Conservation (phyloP, 345 rosid species). For the Balakata baccata region DNA sequence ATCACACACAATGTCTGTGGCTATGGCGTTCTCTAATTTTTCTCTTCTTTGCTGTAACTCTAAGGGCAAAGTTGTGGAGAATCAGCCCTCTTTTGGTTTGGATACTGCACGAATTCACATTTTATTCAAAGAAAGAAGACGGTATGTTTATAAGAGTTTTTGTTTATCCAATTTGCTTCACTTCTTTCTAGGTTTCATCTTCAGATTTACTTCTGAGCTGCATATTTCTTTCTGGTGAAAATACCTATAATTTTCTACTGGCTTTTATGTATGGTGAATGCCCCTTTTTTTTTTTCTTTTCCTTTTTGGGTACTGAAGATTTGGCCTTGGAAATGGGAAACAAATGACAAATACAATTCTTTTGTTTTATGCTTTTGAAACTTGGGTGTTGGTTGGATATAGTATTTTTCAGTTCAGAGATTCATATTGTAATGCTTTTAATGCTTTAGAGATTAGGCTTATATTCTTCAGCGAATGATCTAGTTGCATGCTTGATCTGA, state of each 20-base stretch:
- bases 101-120: slow-evolving; percentile 21
- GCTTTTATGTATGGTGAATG: neutral
- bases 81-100: slow-evolving; percentile 16
- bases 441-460: neutral
- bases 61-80: slow-evolving; percentile 23
- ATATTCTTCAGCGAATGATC: neutral
- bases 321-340: neutral
- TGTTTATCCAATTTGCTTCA: neutral
- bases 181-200: neutral
- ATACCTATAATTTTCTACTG: neutral
- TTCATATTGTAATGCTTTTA: neutral
- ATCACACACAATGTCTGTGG: slow-evolving; percentile 33
- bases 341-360: too few species aligned
- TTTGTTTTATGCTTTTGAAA: too few species aligned
- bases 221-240: neutral
- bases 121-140: slow-evolving; percentile 19
- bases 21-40: slow-evolving; percentile 46
- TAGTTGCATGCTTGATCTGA: neutral
- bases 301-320: neutral
- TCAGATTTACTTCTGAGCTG: neutral
- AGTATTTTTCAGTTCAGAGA: too few species aligned
- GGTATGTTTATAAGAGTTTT: slow-evolving; percentile 24
- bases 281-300: neutral
- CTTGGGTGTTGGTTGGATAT: too few species aligned
- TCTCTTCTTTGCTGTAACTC: slow-evolving; percentile 9